Percentiles rank a stretch among this genome's conserved stretches.
Evolutionary conservation across 768 basidiomycete genomes (phyloP).

Genomic region (Cystobasidium ongulense): DNA sequence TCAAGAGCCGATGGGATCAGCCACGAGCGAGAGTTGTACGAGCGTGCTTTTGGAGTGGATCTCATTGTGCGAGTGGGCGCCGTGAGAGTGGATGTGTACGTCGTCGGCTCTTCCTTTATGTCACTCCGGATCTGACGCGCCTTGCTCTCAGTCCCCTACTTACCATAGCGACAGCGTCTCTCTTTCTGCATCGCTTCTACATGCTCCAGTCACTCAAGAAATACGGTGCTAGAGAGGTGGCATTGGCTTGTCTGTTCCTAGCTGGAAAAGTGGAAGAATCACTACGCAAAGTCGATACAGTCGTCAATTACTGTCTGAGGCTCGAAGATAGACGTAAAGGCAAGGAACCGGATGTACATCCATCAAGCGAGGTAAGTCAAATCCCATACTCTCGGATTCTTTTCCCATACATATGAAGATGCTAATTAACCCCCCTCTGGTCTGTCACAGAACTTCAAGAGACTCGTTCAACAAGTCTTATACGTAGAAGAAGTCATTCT

Average conservation of each 20-base stretch:
- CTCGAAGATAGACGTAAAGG: constrained; percentile 21
- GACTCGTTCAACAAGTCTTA: constrained; percentile 20
- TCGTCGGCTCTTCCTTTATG: not conserved
- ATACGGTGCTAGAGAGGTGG: constrained; percentile 1
- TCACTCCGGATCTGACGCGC: not conserved
- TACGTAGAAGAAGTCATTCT: constrained; percentile 28
- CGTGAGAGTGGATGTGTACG: constrained; percentile 13
- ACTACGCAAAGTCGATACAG: constrained; percentile 21
- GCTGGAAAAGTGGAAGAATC: constrained; percentile 28
- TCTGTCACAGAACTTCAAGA: constrained; percentile 9
- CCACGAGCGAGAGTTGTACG: constrained; percentile 7
- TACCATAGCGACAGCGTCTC: constrained; percentile 21
- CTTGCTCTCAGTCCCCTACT: constrained; percentile 5
- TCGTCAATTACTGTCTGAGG: constrained; percentile 22
- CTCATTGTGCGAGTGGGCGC: constrained; percentile 25
- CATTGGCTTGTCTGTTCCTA: constrained; percentile 26
- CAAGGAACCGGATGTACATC: constrained; percentile 29
- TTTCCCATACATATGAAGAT: not conserved
- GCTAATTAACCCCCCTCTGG: not conserved
- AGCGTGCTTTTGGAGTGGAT: constrained; percentile 22
- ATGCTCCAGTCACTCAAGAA: constrained; percentile 20
- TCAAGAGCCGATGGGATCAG: constrained; percentile 16
- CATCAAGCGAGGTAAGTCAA: constrained; percentile 18
- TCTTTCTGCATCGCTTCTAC: constrained; percentile 30
- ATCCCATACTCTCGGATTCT: not conserved